Conservation (phyloP, 225 moss, liverwort and hornwort genomes). For the Bryum argenteum region DNA sequence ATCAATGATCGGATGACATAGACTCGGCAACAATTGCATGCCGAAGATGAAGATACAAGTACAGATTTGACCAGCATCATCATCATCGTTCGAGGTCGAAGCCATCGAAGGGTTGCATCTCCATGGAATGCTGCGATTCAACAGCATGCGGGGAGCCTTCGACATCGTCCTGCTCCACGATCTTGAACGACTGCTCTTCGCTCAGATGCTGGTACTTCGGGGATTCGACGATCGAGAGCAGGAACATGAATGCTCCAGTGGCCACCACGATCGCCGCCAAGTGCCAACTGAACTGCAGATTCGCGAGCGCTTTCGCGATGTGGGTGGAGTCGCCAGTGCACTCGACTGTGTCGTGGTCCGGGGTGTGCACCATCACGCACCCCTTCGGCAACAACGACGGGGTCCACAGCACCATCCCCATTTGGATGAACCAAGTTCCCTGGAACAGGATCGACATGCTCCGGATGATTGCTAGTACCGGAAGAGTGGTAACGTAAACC, state of each 20-base stretch:
- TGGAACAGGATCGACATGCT: conserved; percentile 60
- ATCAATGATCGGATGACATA: too few species aligned
- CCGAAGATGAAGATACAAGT: too few species aligned
- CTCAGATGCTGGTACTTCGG: conserved; percentile 28
- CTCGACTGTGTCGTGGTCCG: conserved; percentile 28
- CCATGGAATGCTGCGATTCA: conserved; percentile 40
- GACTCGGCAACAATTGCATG: too few species aligned
- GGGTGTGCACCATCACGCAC: conserved; percentile 34
- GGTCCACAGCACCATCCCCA: conserved; percentile 72
- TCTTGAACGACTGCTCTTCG: conserved; percentile 13
- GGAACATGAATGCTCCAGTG: conserved; percentile 32
- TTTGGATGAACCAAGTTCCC: conserved; percentile 84
- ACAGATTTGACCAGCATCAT: neutral
- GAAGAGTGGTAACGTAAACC: conserved; percentile 32
- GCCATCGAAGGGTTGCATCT: conserved; percentile 35
- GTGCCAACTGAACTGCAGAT: conserved; percentile 78
- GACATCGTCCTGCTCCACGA: conserved; percentile 38
- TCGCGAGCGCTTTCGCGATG: conserved; percentile 74
- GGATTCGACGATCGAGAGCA: conserved; percentile 15
- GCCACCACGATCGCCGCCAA: conserved; percentile 52
- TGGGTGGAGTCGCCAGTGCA: conserved; percentile 38
- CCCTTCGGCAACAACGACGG: conserved; percentile 53
- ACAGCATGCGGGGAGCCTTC: conserved; percentile 9
- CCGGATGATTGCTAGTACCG: conserved; percentile 37
- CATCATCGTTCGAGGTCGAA: conserved; percentile 41